Percentiles rank a stretch among this genome's conserved stretches.
Conservation (phyloP, 2,329 filamentous ascomycete species). For the Paraconiothyrium brasiliense region DNA sequence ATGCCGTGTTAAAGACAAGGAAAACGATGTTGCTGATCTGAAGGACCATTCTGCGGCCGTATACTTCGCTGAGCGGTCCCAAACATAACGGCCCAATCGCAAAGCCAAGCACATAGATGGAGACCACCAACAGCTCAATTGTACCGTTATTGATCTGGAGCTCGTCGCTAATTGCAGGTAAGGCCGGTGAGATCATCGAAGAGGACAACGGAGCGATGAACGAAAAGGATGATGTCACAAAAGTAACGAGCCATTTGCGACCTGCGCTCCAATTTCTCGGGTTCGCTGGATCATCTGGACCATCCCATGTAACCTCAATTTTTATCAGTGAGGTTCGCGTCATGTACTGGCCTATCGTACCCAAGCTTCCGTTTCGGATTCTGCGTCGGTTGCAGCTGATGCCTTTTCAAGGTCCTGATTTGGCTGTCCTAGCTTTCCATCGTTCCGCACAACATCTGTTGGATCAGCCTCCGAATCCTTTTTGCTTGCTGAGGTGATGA, state of each 20-base stretch:
- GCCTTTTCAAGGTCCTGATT: too few species aligned
- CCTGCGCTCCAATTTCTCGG: constrained; percentile 18
- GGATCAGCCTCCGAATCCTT: too few species aligned
- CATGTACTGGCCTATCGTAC: background rate
- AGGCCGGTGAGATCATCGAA: constrained; percentile 23
- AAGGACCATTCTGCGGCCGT: constrained; percentile 30
- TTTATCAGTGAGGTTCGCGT: background rate
- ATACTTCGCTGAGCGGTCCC: constrained; percentile 35
- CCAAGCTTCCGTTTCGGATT: background rate
- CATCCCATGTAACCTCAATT: constrained; percentile 16
- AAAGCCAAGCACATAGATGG: constrained; percentile 40
- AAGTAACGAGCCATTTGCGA: constrained; percentile 18
- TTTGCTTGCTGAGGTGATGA: too few species aligned
- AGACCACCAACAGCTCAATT: constrained; percentile 21
- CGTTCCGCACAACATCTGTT: too few species aligned
- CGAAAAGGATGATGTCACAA: constrained; percentile 16
- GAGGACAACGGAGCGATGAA: constrained; percentile 22
- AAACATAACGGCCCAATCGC: constrained; percentile 38
- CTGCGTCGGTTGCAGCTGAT: background rate
- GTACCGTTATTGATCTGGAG: constrained; percentile 15
- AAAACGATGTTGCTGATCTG: constrained; percentile 33
- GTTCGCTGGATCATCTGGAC: constrained; percentile 16
- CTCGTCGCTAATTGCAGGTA: constrained; percentile 21
- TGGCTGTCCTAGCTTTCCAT: background rate
- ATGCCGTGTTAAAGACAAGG: constrained; percentile 26